Percentiles rank a stretch among this genome's conserved stretches.
Conservation (phyloP, 2,329 filamentous ascomycete species). For the Septoria petroselini region DNA sequence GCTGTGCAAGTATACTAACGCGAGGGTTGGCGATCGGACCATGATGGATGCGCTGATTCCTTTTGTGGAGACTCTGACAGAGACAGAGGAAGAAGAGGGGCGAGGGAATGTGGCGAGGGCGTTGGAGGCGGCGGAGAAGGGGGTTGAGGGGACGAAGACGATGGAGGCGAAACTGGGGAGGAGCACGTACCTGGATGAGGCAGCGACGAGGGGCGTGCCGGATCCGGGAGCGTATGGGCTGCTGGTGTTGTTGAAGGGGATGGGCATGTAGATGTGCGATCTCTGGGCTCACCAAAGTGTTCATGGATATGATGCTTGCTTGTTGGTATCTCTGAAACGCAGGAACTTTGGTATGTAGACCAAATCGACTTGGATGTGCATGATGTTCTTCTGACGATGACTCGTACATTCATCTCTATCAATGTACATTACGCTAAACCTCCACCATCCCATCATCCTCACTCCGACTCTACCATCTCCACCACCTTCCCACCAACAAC, state of each 20-base stretch:
- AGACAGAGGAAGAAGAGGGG: no score
- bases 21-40: slow-evolving; percentile 37
- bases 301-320: no score
- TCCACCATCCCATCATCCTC: slow-evolving; percentile 13
- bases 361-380: no score
- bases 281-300: no score
- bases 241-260: slow-evolving; percentile 37
- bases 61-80: slow-evolving; percentile 33
- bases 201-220: slow-evolving; percentile 37
- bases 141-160: slow-evolving; percentile 38
- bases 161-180: slow-evolving; percentile 38
- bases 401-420: neutral
- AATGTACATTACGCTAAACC: neutral
- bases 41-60: slow-evolving; percentile 41
- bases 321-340: no score
- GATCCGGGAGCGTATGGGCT: slow-evolving; percentile 41
- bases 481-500: slow-evolving; percentile 13
- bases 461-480: slow-evolving; percentile 4
- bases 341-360: no score
- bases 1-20: slow-evolving; percentile 37
- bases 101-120: slow-evolving; percentile 28
- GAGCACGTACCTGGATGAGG: slow-evolving; percentile 39
- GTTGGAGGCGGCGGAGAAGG: slow-evolving; percentile 29
- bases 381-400: no score
- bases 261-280: no score